Conservation (phyloP, 78 protist genomes). For the Guillardia theta region DNA sequence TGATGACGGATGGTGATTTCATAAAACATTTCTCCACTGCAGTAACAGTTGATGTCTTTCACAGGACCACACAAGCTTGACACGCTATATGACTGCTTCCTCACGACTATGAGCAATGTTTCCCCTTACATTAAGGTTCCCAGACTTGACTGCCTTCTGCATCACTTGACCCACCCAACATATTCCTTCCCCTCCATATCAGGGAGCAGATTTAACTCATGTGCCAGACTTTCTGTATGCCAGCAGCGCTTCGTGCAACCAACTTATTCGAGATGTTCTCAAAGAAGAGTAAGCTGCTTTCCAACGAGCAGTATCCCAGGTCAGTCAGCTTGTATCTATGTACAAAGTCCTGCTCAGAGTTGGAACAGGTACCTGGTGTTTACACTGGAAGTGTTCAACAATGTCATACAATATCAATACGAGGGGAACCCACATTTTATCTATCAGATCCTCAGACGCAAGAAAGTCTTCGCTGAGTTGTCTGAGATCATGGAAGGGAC, state of each 20-base stretch:
- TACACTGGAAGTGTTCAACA: background rate
- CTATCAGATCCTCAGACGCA: slow-evolving; percentile 28
- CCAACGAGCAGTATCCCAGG: background rate
- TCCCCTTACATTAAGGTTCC: slow-evolving; percentile 28
- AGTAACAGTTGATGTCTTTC: background rate
- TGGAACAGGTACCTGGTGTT: background rate
- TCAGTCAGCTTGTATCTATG: background rate
- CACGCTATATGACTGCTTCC: slow-evolving; percentile 25
- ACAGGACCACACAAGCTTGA: background rate
- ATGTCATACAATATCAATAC: slow-evolving; percentile 31
- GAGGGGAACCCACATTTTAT: slow-evolving; percentile 29
- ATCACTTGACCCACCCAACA: too few species aligned
- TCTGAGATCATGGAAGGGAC: background rate
- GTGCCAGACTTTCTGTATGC: slow-evolving; percentile 24
- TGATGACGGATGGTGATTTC: background rate
- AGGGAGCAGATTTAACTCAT: too few species aligned
- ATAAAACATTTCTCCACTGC: background rate
- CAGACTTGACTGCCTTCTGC: background rate
- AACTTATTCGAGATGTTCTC: slow-evolving; percentile 1
- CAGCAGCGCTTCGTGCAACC: background rate
- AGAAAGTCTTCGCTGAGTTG: background rate
- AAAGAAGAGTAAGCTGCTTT: background rate
- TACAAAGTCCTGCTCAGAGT: background rate
- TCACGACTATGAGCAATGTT: slow-evolving; percentile 29
- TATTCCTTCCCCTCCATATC: too few species aligned